phyloP scores from a whole-genome alignment of 306 rosid species.

The Hippophae tibetana region DNA sequence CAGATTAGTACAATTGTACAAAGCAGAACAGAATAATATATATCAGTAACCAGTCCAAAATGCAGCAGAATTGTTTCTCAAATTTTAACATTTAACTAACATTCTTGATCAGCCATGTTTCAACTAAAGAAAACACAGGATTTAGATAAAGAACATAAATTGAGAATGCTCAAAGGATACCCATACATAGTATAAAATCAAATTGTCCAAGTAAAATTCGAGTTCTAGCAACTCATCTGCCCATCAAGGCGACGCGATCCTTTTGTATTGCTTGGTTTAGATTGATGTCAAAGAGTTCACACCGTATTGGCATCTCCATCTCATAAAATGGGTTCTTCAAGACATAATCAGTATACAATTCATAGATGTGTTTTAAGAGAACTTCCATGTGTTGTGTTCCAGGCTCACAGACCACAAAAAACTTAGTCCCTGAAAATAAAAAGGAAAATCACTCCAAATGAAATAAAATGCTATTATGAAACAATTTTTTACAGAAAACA shows the following conservation, averaged over 20 bases:
- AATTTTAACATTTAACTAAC: no score
- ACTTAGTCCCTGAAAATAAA: constrained; percentile 59
- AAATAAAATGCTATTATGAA: no score
- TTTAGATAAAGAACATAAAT: neutral
- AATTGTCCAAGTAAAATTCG: neutral
- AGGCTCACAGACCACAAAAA: constrained; percentile 81
- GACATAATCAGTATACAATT: constrained; percentile 75
- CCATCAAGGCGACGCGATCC: constrained; percentile 73
- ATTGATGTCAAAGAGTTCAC: constrained; percentile 85
- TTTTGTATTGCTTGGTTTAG: constrained; percentile 66
- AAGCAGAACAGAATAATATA: no score
- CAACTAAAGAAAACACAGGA: no score
- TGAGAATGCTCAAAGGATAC: neutral
- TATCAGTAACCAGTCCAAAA: no score
- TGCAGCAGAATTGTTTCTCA: no score
- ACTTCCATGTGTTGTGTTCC: constrained; percentile 73
- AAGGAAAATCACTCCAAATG: no score
- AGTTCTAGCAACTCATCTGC: constrained; percentile 33
- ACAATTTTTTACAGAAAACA: no score
- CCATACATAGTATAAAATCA: neutral
- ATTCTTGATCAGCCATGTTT: no score
- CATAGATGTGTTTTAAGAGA: constrained; percentile 66
- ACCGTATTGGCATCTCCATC: constrained; percentile 97
- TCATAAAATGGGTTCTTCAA: constrained; percentile 95
- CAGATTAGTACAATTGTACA: no score